phyloP scores from a whole-genome alignment of 1,139 yeast genomes.

The Arxiozyma bovina region DNA sequence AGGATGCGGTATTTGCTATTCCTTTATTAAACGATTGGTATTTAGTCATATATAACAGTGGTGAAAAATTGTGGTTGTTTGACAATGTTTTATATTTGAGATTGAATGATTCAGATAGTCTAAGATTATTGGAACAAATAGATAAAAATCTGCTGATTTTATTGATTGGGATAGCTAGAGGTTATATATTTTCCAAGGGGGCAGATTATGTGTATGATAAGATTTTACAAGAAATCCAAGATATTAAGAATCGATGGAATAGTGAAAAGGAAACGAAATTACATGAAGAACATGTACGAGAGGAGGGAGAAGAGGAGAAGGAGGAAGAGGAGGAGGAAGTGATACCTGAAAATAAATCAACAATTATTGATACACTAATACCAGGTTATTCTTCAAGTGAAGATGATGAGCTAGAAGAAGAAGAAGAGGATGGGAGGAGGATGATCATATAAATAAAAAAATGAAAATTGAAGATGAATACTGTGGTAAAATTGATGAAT shows the following conservation, averaged over 20 bases:
- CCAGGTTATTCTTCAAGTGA: conserved; percentile 7
- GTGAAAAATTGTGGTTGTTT: conserved; percentile 40
- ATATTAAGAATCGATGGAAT: conserved; percentile 6
- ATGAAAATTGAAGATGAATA: not conserved
- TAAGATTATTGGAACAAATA: conserved; percentile 26
- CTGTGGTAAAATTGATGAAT: not conserved
- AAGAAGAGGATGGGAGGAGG: too few species aligned
- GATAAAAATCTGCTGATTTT: conserved; percentile 33
- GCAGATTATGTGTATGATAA: conserved; percentile 21
- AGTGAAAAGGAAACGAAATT: not conserved
- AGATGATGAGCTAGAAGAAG: conserved; percentile 4
- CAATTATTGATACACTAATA: conserved; percentile 1
- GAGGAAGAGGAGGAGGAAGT: not conserved
- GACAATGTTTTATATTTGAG: conserved; percentile 31
- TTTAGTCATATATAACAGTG: conserved; percentile 37
- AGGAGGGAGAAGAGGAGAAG: not conserved
- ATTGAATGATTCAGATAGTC: conserved; percentile 32
- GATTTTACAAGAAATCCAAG: conserved; percentile 13
- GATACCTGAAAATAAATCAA: not conserved
- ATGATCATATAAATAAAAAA: not conserved
- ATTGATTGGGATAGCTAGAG: conserved; percentile 41
- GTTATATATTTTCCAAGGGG: conserved; percentile 23
- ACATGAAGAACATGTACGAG: not conserved
- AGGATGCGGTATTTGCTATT: conserved; percentile 13
- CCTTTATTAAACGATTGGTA: conserved; percentile 33